phyloP scores from a whole-genome alignment of 108 stramenopile species.

The Nitzschia sp. region DNA sequence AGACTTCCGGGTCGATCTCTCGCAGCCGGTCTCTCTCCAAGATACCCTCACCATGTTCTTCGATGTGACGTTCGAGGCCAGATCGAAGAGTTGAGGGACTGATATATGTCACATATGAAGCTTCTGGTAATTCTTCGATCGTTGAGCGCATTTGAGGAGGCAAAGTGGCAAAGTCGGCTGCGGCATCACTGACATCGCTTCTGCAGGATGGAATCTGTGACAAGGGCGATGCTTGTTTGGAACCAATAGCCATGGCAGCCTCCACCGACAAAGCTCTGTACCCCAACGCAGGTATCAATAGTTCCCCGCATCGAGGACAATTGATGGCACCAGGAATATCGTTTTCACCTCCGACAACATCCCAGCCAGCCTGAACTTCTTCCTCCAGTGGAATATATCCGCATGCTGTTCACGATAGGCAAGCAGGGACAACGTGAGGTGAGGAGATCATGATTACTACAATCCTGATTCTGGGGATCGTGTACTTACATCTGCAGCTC shows the following conservation, averaged over 20 bases:
- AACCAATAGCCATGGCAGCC: slow-evolving; percentile 24
- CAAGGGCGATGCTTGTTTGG: not conserved
- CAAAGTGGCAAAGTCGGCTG: slow-evolving; percentile 34
- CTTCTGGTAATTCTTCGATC: slow-evolving; percentile 28
- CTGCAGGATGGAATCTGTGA: not conserved
- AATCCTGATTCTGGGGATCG: no score
- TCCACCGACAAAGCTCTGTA: slow-evolving; percentile 50
- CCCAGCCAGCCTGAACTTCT: slow-evolving; percentile 87
- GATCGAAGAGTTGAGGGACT: slow-evolving; percentile 62
- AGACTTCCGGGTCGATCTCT: slow-evolving; percentile 63
- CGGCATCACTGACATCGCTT: not conserved
- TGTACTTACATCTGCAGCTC: slow-evolving; percentile 49
- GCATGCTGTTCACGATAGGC: slow-evolving; percentile 38
- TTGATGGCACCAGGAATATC: slow-evolving; percentile 45
- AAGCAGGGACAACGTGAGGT: not conserved
- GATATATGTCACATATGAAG: slow-evolving; percentile 58
- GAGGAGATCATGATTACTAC: no score
- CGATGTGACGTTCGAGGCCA: slow-evolving; percentile 59
- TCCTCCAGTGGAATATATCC: slow-evolving; percentile 82
- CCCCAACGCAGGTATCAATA: slow-evolving; percentile 61
- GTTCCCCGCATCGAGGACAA: slow-evolving; percentile 69
- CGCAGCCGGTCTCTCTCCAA: slow-evolving; percentile 64
- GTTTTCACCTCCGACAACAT: slow-evolving; percentile 44
- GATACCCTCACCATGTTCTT: slow-evolving; percentile 73
- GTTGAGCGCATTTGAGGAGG: slow-evolving; percentile 60